Conservation (phyloP, 495 filamentous ascomycete genomes). For the Aspergillus asperescens region DNA sequence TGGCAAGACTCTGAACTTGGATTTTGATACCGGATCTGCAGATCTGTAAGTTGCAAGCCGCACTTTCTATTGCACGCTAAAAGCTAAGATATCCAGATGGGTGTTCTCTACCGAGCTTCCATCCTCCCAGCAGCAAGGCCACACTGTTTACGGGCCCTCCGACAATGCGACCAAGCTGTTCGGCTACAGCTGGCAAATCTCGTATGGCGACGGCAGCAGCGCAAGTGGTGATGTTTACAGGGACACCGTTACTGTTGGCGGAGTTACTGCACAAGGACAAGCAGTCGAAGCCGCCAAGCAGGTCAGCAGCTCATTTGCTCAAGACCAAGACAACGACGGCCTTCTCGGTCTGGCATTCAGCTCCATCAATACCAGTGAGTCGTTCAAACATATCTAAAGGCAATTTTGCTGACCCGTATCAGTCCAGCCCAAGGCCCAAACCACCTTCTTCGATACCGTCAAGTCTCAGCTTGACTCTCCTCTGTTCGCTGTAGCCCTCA, state of each 20-base stretch:
- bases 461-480: slow-evolving; percentile 50
- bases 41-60: slow-evolving; percentile 55
- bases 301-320: slow-evolving; percentile 56
- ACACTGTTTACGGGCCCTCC: slow-evolving; percentile 57
- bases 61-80: not conserved
- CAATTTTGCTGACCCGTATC: not conserved
- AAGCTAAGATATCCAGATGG: slow-evolving; percentile 33
- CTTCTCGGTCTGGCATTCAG: slow-evolving; percentile 69
- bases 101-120: slow-evolving; percentile 49
- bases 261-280: slow-evolving; percentile 55
- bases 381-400: not conserved
- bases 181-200: slow-evolving; percentile 59
- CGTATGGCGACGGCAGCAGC: slow-evolving; percentile 66
- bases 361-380: slow-evolving; percentile 56
- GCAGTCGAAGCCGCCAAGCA: slow-evolving; percentile 62
- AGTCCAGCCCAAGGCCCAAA: slow-evolving; percentile 54
- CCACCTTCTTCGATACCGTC: slow-evolving; percentile 73
- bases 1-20: slow-evolving; percentile 55
- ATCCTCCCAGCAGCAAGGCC: slow-evolving; percentile 46
- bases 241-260: slow-evolving; percentile 64
- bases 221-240: slow-evolving; percentile 63
- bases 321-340: slow-evolving; percentile 59
- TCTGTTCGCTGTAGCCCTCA: slow-evolving; percentile 65
- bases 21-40: slow-evolving; percentile 72
- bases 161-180: slow-evolving; percentile 43